Evolutionary conservation across 2,329 filamentous ascomycete species (phyloP), one percentile per base, ranked within the genome.

Genomic region (Aspergillus piperis): DNA sequence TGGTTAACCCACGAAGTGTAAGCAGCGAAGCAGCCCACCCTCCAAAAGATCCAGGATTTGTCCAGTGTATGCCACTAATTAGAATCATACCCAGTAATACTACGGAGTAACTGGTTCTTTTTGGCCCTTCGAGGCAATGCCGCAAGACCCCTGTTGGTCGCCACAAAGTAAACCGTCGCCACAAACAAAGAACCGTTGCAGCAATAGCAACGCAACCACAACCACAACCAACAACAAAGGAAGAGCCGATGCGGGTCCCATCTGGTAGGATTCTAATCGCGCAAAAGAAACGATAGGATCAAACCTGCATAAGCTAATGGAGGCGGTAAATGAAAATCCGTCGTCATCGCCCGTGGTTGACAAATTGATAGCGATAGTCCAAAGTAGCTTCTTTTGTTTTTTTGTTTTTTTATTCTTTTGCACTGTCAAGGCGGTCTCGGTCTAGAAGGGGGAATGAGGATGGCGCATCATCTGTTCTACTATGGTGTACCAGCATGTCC

Each of bases 311-410:
- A 42, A 27, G 23, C 51, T 42, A 54, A 42, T 41, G 23, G 52
- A 54, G 11, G 52, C 52, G 39, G 44, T 54, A 47, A 54, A 15
- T 30, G 25, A 54, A 21, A 13, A 25, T 30, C 52, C 44, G 39
- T 44, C 39, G 52, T 54, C 52, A 44, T 54, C 52, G 15, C 10
- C 13, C 42, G n/a, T 15, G 25, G 25, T 44, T 19, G 38, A 44
- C 52, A 49, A 49, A 49, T 49, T 19, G 47, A 27, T 11, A 27
- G 44, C 17, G 41, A 44, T 21, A 21, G 19, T 19, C 17, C 17
- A 13, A 6, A 44, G 32, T 36, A 36, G 32, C 32, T 36, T 36
- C 32, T 36, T 36, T 36, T 5, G 11, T 13, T 30, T 36, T 36
- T 36, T 13, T 10, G 2, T 10, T 27, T 30, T 30, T 30, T 30